Base-by-base conservation (phyloP, 2,329 filamentous ascomycete species). In the Rutstroemia sp. region DNA sequence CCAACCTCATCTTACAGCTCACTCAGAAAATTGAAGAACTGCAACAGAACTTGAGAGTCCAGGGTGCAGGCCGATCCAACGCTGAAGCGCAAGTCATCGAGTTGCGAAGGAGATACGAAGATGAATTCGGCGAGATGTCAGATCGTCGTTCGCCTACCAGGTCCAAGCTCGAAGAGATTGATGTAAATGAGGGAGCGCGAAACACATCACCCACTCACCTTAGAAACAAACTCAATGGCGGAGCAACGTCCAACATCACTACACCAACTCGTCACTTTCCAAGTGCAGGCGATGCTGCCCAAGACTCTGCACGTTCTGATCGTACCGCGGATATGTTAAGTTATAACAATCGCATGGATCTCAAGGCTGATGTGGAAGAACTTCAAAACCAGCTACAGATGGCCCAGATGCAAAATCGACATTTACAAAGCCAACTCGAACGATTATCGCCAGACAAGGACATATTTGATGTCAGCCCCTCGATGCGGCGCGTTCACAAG, bases 311-410 rank as follows among this genome's bases (percentile, higher is more conserved):
- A 57, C 84, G 87, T 42, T 96, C 92, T 2, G 92, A 97, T 68
- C 82, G 84, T 56, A 96, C 90, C 0, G 83, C 87, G 23, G 92
- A 96, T 69, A 88, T 90, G 16, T 76, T 91, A 44, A 86, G 85
- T 63, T 89, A 89, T 73, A 92, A 94, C 73, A 90, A 87, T 67
- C 86, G 87, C 40, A 92, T 95, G 85, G 92, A 97, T 68, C 76
- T 95, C 58, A 94, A 92, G 67, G 82, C 89, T 3, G 92, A 97
- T 66, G 78, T 96, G 12, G 92, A 97, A 69, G 86, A 95, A 71
- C 79, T 96, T 25, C 92, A 96, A 69, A 96, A 95, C 69, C 90
- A 96, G 69, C 80, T 97, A 51, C 92, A 97, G 68, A 83, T 97
- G 70, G 86, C 88, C 4, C 88, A 96, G 71, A 96, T 97, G 89